Percentiles rank a stretch among this genome's conserved stretches.
Evolutionary conservation across 1,284 basidiomycete species (phyloP).

Genomic region (Naganishia albida): DNA sequence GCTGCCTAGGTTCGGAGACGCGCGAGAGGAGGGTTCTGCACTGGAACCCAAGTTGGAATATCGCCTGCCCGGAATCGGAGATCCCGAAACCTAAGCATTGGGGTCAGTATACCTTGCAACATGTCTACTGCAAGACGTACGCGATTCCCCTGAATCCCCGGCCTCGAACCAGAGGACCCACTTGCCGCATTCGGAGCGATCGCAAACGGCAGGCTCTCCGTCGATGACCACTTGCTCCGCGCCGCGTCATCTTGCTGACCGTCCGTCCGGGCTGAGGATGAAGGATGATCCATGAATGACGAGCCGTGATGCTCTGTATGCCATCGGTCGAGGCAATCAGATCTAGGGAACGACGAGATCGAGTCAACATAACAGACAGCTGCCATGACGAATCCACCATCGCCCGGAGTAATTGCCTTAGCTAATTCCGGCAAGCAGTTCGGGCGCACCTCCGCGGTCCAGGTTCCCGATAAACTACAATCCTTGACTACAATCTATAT

Average conservation of each 20-base stretch:
- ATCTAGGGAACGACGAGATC: too few species aligned
- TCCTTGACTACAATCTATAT: too few species aligned
- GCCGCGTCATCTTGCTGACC: conserved; percentile 17
- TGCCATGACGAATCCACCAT: too few species aligned
- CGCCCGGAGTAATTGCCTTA: too few species aligned
- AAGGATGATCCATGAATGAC: too few species aligned
- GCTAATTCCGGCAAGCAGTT: too few species aligned
- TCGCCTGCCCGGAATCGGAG: conserved; percentile 13
- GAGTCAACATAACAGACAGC: too few species aligned
- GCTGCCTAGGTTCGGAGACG: conserved; percentile 1
- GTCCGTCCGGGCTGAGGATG: too few species aligned
- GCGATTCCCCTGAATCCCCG: conserved; percentile 7
- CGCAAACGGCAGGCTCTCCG: conserved; percentile 50
- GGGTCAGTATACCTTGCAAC: neutral
- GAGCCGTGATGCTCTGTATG: too few species aligned
- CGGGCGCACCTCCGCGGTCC: too few species aligned
- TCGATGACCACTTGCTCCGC: conserved; percentile 45
- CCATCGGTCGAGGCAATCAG: too few species aligned
- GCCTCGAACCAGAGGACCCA: conserved; percentile 7
- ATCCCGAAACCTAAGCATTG: neutral
- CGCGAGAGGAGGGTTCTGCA: conserved; percentile 3
- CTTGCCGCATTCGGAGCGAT: conserved; percentile 24
- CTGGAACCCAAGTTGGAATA: conserved; percentile 19
- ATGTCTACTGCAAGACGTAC: conserved; percentile 8
- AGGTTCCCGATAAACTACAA: too few species aligned